Evolutionary conservation across 2,329 filamentous ascomycete genomes (phyloP), one percentile per base, ranked within the genome.

Genomic region (Trichoderma sp.): DNA sequence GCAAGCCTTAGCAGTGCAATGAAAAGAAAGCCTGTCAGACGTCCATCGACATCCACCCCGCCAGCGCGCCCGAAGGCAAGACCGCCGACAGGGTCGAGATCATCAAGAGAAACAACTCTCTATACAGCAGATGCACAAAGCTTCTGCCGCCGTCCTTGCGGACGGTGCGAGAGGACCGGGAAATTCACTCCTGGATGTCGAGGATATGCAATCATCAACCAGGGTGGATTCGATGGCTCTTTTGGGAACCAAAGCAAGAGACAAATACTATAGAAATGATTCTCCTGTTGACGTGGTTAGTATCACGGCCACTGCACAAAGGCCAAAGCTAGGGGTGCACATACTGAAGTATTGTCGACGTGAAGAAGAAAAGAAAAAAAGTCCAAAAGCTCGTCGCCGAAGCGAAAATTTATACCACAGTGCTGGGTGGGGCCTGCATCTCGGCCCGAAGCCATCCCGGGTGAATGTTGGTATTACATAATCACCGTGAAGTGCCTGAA

Each of bases 231-330:
- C 91, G 95, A 91, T 93, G 88, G 92, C 94, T 88, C 86, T 86
- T 91, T 87, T 94, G 87, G 89, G 89, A 88, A 95, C 91, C 89
- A 93, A 91, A 96, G 92, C 93, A 89, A 87, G 86, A 87, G 91
- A 94, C 89, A 89, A 92, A 87, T 90, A 94, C 93, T 97, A 94
- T 94, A 96, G 91, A 97, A 96, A 92, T 93, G 92, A 95, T 95
- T 94, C 92, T 93, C 82, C 79, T 84, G 79, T 72, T 73, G 74
- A 43, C 68, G 66, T 70, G 66, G 72, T 76, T 73, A 76, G 74
- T 69, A 32, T n/a, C 18, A 5, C 21, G 26, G 21, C 49, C 21
- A 63, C 39, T 72, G 69, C 68, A 24, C 46, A 59, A 54, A 67
- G 71, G 66, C 73, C 8, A 21, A n/a, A 51, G 39, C n/a, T 71